Evolutionary conservation across 2,329 filamentous ascomycete species (phyloP), one percentile per base, ranked within the genome.

Genomic region (Corynespora cassiicola): DNA sequence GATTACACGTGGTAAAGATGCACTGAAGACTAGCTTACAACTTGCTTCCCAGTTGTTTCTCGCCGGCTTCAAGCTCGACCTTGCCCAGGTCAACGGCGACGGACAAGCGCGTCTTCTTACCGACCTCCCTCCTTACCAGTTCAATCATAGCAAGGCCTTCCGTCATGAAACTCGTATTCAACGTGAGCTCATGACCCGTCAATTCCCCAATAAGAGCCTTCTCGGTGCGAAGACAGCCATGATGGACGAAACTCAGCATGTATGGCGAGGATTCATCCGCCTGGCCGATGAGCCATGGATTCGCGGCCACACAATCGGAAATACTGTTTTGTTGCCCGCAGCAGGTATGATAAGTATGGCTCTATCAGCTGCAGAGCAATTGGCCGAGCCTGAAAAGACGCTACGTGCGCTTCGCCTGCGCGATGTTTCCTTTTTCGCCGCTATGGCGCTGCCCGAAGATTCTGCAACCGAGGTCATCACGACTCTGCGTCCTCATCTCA

Each of bases 91-190:
- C 4, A 44, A 39, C 23, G 17, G 11, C 5, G 28, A 38, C 16
- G 14, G 7, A 18, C 32, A 36, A 29, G 9, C 34, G 14, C 22
- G 7, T 17, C n/a, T 11, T 17, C 30, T 51, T 15, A 29, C 38
- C 8, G 45, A 53, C 12, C 53, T 66, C 1, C 58, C 61, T 5
- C 35, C 42, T 4, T 66, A 65, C 25, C 47, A 47, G 5, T 66
- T 52, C 47, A 54, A 63, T 27, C 59, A 64, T 38, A 39, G 48
- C 7, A 44, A 42, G 19, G 19, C 39, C 7, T 58, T 45, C 39
- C 61, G 51, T 50, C 31, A 39, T n/a, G 48, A 52, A 17, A 14
- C 19, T 5, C 34, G 34, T 4, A 26, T 38, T 2, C 26, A 23
- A 10, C 24, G 20, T 8, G 22, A 42, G 7, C 41, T 30, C 22